Percentiles rank a stretch among this genome's conserved stretches.
These are phyloP conservation scores for Silene conica DNA, from an alignment of 148 eudicot genomes.

Conservation along the genomic window DNA sequence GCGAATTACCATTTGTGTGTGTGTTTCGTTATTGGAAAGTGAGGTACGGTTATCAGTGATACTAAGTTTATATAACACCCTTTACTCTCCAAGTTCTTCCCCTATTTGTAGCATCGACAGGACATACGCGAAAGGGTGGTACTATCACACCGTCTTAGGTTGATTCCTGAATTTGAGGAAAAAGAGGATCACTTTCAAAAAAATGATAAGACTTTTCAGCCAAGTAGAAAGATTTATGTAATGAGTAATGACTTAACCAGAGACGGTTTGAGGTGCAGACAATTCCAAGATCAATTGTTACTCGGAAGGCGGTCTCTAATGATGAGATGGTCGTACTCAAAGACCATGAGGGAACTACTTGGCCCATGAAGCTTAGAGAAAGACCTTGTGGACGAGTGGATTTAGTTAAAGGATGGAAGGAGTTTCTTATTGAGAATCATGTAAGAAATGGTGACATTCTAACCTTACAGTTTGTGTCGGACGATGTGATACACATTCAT, in stretches of 20 bases:
- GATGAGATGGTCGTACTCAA: conserved; percentile 15
- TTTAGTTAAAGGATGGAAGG: conserved; percentile 11
- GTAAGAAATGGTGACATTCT: conserved; percentile 20
- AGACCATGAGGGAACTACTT: conserved; percentile 12
- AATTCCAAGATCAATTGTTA: conserved; percentile 10
- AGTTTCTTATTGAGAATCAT: conserved; percentile 5
- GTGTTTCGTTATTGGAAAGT: too few relatives aligned
- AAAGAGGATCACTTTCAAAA: too few relatives aligned
- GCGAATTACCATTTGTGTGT: neutral
- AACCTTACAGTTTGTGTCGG: conserved; percentile 16
- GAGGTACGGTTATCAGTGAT: too few relatives aligned
- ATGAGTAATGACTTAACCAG: too few relatives aligned
- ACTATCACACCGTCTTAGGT: too few relatives aligned
- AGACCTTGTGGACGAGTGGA: conserved; percentile 10
- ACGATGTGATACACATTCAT: conserved; percentile 14
- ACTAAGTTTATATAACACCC: too few relatives aligned
- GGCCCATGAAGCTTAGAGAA: conserved; percentile 15
- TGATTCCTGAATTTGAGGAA: too few relatives aligned
- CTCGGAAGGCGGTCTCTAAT: neutral
- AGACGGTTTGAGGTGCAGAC: conserved; percentile 19
- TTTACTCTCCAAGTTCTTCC: too few relatives aligned
- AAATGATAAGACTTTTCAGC: too few relatives aligned
- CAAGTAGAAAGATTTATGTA: too few relatives aligned
- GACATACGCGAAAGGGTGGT: too few relatives aligned
- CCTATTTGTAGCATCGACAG: too few relatives aligned